A percentile compares a stretch with the other conserved stretches of the same genome.
These are phyloP conservation scores for Candida tropicalis DNA, from an alignment of 1,139 yeast genomes.

Conservation along the genomic window DNA sequence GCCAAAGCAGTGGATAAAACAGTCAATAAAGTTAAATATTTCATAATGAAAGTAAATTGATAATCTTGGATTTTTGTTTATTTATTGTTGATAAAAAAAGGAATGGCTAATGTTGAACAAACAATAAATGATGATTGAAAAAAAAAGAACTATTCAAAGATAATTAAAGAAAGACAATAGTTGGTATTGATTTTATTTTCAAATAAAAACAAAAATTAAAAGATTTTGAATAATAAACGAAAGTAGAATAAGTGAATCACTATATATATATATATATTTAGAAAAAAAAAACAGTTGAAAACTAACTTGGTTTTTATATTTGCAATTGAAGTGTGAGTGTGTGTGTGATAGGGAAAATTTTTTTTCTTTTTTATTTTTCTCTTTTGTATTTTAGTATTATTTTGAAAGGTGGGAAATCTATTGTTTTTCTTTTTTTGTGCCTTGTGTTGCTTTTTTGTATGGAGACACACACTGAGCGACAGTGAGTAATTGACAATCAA, in stretches of 20 bases:
- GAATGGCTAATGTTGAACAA: conserved; percentile 5
- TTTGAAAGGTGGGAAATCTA: too few species aligned
- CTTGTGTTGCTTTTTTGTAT: too few species aligned
- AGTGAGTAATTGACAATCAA: too few species aligned
- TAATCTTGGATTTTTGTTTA: not conserved
- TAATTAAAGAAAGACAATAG: conserved; percentile 8
- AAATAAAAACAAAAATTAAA: not conserved
- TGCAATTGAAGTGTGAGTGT: not conserved
- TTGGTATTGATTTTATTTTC: conserved; percentile 1
- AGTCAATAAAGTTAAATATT: conserved; percentile 21
- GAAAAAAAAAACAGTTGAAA: not conserved
- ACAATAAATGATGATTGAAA: not conserved
- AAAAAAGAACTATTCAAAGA: too few species aligned
- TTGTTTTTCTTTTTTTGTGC: too few species aligned
- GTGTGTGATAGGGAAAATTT: not conserved
- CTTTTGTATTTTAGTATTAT: not conserved
- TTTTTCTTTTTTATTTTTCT: not conserved
- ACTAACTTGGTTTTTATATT: not conserved
- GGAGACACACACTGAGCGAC: too few species aligned
- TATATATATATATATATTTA: too few species aligned
- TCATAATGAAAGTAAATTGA: conserved; percentile 1
- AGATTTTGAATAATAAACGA: not conserved
- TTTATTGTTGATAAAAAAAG: not conserved
- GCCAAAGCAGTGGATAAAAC: conserved; percentile 28
- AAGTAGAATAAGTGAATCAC: too few species aligned